These are phyloP conservation scores for Blumeriella jaapii DNA, from an alignment of 2,329 filamentous ascomycete genomes.

Conservation along the genomic window DNA sequence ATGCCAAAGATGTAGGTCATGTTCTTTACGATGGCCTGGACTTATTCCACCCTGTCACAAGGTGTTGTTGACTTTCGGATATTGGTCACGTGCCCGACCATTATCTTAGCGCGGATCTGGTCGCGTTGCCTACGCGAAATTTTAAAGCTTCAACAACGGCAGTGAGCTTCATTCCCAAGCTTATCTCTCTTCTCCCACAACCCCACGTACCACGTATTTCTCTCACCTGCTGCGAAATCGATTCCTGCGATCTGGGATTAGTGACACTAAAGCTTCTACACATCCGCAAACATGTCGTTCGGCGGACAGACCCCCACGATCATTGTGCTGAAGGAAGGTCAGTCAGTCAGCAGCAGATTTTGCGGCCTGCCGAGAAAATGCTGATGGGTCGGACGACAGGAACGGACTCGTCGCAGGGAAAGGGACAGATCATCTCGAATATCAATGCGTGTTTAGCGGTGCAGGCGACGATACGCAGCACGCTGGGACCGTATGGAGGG, in stretches of 20 bases:
- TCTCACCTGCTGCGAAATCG: not conserved
- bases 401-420: constrained; percentile 94
- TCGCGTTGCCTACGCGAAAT: constrained; percentile 10
- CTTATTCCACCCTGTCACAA: not conserved
- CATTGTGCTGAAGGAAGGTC: constrained; percentile 95
- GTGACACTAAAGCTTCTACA: constrained; percentile 1
- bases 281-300: constrained; percentile 62
- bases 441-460: constrained; percentile 97
- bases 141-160: constrained; percentile 8
- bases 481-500: constrained; percentile 90
- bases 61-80: not conserved
- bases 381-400: constrained; percentile 40
- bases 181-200: constrained; percentile 4
- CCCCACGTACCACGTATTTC: not conserved
- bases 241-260: not conserved
- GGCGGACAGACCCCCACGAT: constrained; percentile 96
- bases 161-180: constrained; percentile 5
- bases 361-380: not conserved
- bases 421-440: constrained; percentile 92
- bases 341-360: constrained; percentile 28
- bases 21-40: not conserved
- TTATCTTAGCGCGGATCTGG: constrained; percentile 5
- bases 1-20: too few relatives aligned
- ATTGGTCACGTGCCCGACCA: constrained; percentile 1
- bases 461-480: constrained; percentile 90